A percentile compares a stretch with the other conserved stretches of the same genome.
These are phyloP conservation scores for Graphiopsis chlorocephala DNA, from an alignment of 2,329 filamentous ascomycete species.

Conservation along the genomic window DNA sequence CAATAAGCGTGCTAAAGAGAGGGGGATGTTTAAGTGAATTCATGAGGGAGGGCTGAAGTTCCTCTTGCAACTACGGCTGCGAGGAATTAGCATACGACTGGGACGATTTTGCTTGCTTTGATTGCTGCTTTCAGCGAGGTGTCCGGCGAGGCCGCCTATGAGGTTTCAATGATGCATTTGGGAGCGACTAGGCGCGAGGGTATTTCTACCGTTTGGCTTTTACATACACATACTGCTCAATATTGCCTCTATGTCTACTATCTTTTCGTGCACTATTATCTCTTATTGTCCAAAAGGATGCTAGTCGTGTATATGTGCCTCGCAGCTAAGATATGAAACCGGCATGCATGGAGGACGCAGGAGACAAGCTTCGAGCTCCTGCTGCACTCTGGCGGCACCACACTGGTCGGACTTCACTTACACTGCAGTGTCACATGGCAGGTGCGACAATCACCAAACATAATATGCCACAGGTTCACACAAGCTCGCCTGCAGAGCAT, in stretches of 20 bases:
- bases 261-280: not conserved
- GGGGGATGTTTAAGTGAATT: not conserved
- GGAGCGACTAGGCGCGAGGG: not conserved
- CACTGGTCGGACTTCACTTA: not conserved
- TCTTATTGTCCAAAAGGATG: no score
- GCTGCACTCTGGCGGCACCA: not conserved
- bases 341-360: not conserved
- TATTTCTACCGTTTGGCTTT: not conserved
- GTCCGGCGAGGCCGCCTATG: slow-evolving; percentile 18
- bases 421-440: not conserved
- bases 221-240: not conserved
- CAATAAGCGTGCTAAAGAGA: not conserved
- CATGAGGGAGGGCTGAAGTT: not conserved
- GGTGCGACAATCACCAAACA: not conserved
- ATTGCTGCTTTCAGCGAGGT: slow-evolving; percentile 27
- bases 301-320: not conserved
- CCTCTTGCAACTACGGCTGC: slow-evolving; percentile 16
- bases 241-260: not conserved
- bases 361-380: not conserved
- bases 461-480: not conserved
- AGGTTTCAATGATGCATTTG: slow-evolving; percentile 1
- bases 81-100: slow-evolving; percentile 13
- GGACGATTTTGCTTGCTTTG: slow-evolving; percentile 15
- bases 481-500: not conserved
- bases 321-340: not conserved